Conservation (phyloP, 2,329 filamentous ascomycete genomes). For the Penicillium crustosum region DNA sequence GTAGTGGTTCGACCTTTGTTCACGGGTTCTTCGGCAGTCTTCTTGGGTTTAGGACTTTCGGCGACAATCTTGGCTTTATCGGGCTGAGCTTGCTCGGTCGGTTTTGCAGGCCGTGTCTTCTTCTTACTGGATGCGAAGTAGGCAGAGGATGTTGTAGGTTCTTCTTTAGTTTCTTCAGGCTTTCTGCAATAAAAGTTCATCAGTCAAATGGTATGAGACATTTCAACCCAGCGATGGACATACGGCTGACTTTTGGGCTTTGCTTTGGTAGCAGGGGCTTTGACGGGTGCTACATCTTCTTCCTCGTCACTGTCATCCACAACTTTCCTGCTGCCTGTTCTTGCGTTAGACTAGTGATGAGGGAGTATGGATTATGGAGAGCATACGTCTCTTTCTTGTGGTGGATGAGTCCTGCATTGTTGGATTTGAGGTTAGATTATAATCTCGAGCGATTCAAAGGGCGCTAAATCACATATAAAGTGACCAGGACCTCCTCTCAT, state of each 20-base stretch:
- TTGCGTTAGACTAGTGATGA: constrained; percentile 12
- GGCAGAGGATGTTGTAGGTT: constrained; percentile 61
- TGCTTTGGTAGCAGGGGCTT: constrained; percentile 42
- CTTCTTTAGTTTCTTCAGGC: constrained; percentile 51
- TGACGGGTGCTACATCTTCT: constrained; percentile 51
- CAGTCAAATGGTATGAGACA: constrained; percentile 5
- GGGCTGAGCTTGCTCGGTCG: constrained; percentile 10
- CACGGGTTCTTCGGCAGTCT: constrained; percentile 17
- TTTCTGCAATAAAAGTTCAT: constrained; percentile 38
- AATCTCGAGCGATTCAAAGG: background rate
- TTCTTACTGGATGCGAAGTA: constrained; percentile 63
- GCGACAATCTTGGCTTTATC: constrained; percentile 20
- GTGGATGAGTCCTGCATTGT: constrained; percentile 28
- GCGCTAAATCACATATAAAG: background rate
- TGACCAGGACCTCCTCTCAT: background rate
- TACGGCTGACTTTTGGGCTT: constrained; percentile 49
- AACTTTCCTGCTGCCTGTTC: constrained; percentile 61
- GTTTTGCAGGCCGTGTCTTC: constrained; percentile 48
- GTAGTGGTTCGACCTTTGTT: constrained; percentile 18
- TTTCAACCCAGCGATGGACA: constrained; percentile 22
- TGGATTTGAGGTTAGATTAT: constrained; percentile 9
- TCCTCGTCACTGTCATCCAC: constrained; percentile 81
- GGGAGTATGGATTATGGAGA: background rate
- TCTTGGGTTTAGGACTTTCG: constrained; percentile 17
- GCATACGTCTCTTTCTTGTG: constrained; percentile 39